These are phyloP conservation scores for Omphalotus olearius DNA, from an alignment of 1,284 basidiomycete species.

Conservation along the genomic window DNA sequence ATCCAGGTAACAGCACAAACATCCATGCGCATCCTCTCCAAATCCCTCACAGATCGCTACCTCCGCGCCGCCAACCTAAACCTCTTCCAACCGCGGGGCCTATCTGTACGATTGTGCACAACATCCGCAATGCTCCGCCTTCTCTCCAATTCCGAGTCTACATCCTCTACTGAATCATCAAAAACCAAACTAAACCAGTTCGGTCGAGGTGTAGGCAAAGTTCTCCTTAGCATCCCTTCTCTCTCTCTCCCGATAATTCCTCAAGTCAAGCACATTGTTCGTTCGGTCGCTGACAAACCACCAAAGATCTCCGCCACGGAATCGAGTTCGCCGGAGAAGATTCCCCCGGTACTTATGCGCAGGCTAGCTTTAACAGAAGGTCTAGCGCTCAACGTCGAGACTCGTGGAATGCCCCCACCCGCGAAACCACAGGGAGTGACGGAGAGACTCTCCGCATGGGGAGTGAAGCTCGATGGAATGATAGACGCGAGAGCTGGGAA, in stretches of 20 bases:
- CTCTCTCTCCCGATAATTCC: neutral
- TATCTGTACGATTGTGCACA: slow-evolving; percentile 23
- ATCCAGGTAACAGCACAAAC: slow-evolving; percentile 19
- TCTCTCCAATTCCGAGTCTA: slow-evolving; percentile 4
- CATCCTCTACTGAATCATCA: neutral
- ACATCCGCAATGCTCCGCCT: slow-evolving; percentile 22
- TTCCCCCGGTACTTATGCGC: neutral
- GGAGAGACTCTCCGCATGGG: slow-evolving; percentile 17
- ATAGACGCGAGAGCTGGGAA: slow-evolving; percentile 12
- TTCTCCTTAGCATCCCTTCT: slow-evolving; percentile 16
- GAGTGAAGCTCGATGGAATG: slow-evolving; percentile 17
- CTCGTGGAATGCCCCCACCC: slow-evolving; percentile 17
- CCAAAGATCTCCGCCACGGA: slow-evolving; percentile 8
- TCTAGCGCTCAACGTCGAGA: slow-evolving; percentile 16
- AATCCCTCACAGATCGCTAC: slow-evolving; percentile 26
- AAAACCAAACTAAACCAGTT: slow-evolving; percentile 11
- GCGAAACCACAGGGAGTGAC: slow-evolving; percentile 17
- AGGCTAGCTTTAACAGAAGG: slow-evolving; percentile 17
- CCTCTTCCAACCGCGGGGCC: slow-evolving; percentile 21
- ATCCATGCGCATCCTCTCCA: slow-evolving; percentile 21
- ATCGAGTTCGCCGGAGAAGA: neutral
- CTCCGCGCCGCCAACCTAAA: slow-evolving; percentile 23
- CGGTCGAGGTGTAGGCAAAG: slow-evolving; percentile 16
- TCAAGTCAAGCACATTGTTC: slow-evolving; percentile 3
- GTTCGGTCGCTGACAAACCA: slow-evolving; percentile 15